phyloP scores from a whole-genome alignment of 2,329 filamentous ascomycete species.

The Trichophyton benhamiae region DNA sequence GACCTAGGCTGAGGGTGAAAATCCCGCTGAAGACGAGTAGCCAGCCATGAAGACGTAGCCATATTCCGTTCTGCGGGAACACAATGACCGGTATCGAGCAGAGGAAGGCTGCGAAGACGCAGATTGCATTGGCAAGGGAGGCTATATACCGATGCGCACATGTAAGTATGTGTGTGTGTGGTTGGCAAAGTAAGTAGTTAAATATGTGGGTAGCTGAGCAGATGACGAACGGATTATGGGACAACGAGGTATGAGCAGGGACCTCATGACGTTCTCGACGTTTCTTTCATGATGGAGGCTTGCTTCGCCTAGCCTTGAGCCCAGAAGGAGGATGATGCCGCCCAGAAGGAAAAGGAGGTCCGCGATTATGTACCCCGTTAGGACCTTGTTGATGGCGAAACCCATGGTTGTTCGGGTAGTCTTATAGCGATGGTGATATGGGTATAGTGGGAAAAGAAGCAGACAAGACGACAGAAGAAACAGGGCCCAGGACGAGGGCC shows the following conservation, averaged over 20 bases:
- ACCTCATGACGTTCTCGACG: constrained; percentile 38
- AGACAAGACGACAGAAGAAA: not conserved
- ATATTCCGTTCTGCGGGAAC: constrained; percentile 51
- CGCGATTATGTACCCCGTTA: constrained; percentile 39
- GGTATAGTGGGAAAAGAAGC: not conserved
- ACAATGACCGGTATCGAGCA: constrained; percentile 59
- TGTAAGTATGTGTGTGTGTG: not conserved
- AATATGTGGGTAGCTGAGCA: constrained; percentile 7
- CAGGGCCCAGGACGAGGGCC: not conserved
- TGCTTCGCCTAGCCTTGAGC: constrained; percentile 40
- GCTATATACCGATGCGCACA: constrained; percentile 26
- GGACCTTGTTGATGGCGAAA: constrained; percentile 40
- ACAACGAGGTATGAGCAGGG: constrained; percentile 41
- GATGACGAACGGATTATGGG: constrained; percentile 40
- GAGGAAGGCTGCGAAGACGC: constrained; percentile 59
- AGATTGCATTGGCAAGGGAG: constrained; percentile 57
- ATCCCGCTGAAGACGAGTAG: constrained; percentile 49
- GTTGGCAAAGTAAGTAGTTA: not conserved
- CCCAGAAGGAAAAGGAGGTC: constrained; percentile 42
- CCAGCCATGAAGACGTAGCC: constrained; percentile 59
- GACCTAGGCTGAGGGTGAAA: constrained; percentile 54
- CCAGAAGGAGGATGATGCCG: constrained; percentile 41
- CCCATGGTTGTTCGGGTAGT: not conserved
- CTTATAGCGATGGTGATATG: not conserved
- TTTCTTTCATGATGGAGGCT: constrained; percentile 33